Evolutionary conservation across 1,284 basidiomycete genomes (phyloP).

Genomic region (Mycosarcoma mackinlayi): DNA sequence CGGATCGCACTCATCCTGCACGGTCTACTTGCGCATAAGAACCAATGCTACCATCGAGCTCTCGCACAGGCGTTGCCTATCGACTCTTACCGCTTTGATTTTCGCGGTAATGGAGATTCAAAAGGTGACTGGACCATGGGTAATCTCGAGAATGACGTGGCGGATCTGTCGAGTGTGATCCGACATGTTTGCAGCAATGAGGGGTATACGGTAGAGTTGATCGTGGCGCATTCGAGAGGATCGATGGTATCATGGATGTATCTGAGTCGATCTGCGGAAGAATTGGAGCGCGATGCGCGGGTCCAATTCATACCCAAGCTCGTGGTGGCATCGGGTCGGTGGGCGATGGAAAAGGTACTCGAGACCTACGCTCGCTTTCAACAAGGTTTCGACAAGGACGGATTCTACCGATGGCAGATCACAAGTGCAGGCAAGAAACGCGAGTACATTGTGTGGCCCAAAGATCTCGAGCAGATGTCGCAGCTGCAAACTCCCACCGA

Average conservation of each 20-base stretch:
- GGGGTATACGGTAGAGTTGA: constrained; percentile 19
- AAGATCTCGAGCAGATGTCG: constrained; percentile 37
- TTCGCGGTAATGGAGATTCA: constrained; percentile 70
- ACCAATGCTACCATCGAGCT: constrained; percentile 81
- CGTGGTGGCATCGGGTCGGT: constrained; percentile 17
- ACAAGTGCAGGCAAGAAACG: constrained; percentile 43
- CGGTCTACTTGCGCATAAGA: constrained; percentile 67
- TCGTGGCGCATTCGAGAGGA: constrained; percentile 33
- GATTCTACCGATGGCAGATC: constrained; percentile 50
- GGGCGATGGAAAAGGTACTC: constrained; percentile 15
- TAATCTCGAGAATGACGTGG: constrained; percentile 24
- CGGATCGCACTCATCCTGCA: constrained; percentile 53
- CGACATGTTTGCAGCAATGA: constrained; percentile 6
- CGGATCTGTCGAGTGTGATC: constrained; percentile 36
- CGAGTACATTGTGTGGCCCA: constrained; percentile 33
- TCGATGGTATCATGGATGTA: constrained; percentile 38
- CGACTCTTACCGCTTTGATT: constrained; percentile 85
- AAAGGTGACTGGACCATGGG: constrained; percentile 29
- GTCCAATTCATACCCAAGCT: constrained; percentile 17
- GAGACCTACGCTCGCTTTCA: constrained; percentile 20
- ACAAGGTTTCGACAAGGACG: constrained; percentile 29
- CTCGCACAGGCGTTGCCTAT: constrained; percentile 76
- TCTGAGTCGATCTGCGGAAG: constrained; percentile 9
- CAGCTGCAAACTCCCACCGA: constrained; percentile 15
- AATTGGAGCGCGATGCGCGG: constrained; percentile 4